Percentiles rank a stretch among this genome's conserved stretches.
Evolutionary conservation across 164 flowering plant genomes (phyloP).

Genomic region (Dillenia turbinata): DNA sequence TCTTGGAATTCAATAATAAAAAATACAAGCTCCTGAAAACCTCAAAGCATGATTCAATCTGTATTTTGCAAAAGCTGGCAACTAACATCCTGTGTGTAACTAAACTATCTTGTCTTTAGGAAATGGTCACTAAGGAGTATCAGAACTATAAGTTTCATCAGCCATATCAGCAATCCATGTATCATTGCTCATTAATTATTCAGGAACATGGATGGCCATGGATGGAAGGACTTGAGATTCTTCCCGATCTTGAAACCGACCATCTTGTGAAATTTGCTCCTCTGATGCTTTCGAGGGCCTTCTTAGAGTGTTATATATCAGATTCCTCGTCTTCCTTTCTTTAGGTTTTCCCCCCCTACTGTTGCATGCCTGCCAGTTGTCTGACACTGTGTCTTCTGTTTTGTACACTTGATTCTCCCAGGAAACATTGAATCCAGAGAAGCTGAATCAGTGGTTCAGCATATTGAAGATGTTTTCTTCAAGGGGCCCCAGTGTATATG

Average conservation of each 20-base stretch:
- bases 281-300: conserved; percentile 70
- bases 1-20: too few species aligned
- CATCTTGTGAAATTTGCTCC: conserved; percentile 65
- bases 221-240: conserved; percentile 75
- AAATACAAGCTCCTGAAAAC: too few species aligned
- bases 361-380: background rate
- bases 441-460: conserved; percentile 70
- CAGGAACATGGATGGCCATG: conserved; percentile 79
- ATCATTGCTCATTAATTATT: conserved; percentile 69
- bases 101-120: conserved; percentile 38
- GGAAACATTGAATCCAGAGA: conserved; percentile 74
- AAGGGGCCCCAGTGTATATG: conserved; percentile 47
- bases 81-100: background rate
- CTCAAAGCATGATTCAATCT: background rate
- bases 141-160: conserved; percentile 88
- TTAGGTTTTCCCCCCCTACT: background rate
- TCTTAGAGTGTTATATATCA: conserved; percentile 77
- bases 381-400: background rate
- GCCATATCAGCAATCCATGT: conserved; percentile 89
- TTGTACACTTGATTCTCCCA: conserved; percentile 17
- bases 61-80: background rate
- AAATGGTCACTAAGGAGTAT: conserved; percentile 64
- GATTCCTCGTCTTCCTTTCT: conserved; percentile 30
- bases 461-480: conserved; percentile 67
- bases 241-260: conserved; percentile 61